Percentiles rank a stretch among this genome's conserved stretches.
Evolutionary conservation across 257 asterid species (phyloP).

Genomic region (Ballota nigra): DNA sequence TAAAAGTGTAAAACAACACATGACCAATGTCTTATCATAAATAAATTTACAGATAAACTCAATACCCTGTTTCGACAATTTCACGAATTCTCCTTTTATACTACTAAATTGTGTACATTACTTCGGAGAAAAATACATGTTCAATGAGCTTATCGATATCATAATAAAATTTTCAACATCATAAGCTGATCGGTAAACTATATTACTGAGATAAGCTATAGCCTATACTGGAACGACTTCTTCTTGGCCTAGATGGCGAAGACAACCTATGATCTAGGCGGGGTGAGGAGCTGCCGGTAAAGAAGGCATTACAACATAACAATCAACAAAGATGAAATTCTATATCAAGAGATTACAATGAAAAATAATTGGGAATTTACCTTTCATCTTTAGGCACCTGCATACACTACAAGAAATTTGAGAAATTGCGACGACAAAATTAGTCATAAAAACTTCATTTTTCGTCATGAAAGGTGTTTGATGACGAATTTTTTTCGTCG

Average conservation of each 20-base stretch:
- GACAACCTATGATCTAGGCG: constrained; percentile 14
- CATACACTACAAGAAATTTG: constrained; percentile 11
- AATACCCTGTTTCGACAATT: background rate
- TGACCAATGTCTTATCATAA: background rate
- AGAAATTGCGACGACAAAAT: too few species aligned
- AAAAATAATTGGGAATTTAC: background rate
- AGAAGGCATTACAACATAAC: background rate
- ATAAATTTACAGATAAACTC: too few species aligned
- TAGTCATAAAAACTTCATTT: too few species aligned
- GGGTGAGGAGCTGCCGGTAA: constrained; percentile 17
- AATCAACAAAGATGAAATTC: background rate
- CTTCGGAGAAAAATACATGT: too few species aligned
- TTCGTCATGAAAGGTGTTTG: too few species aligned
- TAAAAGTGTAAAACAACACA: background rate
- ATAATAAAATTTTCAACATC: background rate
- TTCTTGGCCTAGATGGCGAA: constrained; percentile 18
- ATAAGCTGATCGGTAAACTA: background rate
- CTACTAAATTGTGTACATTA: background rate
- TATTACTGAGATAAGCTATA: background rate
- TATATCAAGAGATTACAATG: background rate
- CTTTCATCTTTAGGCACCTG: constrained; percentile 25
- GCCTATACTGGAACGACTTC: constrained; percentile 29
- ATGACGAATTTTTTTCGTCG: too few species aligned
- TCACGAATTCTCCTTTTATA: background rate
- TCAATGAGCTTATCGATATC: constrained; percentile 2